Base-by-base conservation (phyloP, 805 yeast genomes). In the Yarrowia alimentaria region DNA sequence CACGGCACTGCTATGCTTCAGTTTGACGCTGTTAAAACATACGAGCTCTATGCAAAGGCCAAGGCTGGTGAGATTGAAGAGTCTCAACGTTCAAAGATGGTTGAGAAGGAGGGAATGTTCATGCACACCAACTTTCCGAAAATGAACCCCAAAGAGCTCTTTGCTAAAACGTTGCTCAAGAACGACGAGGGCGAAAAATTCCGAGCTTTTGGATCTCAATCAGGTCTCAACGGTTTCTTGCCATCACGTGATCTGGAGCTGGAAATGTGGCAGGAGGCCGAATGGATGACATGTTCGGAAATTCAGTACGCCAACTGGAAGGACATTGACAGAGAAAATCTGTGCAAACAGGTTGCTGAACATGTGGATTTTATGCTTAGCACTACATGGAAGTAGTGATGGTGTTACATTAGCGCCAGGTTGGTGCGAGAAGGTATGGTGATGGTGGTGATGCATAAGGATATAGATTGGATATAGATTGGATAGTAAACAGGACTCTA, bases 1-100 rank as follows among this genome's bases (percentile, higher is more conserved):
- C 52, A 38, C 5, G 91, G 90, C 13, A 76, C 81, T 8, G 86
- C 85, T 3, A 85, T 85, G 88, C 81, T 83, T 5, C 95, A 86
- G 64, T 78, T 71, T 55, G 79, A 83, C 60, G 87, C 90, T 3
- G 64, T 72, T n/a, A 75, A 74, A 34, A 94, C 85, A 63, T 78
- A 69, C 51, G 57, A 57, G 37, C 19, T 33, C 7, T 43, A 30
- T 17, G 50, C 8, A 20, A 20, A 29, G 30, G 45, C 25, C 1
- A 30, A 14, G 3, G 14, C 29, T 1, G 31, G 45, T 18, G 51
- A 37, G 37, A 25, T 43, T 13, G 52, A 45, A 12, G 30, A 17
- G 7, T 7, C 11, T 11, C 20, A 26, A 12, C 37, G 29, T 6
- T 10, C 14, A 20, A 43, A 31, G 37, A 43, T 49, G 14, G 54